Conservation (phyloP, 495 filamentous ascomycete genomes). For the Bombardia bombarda region DNA sequence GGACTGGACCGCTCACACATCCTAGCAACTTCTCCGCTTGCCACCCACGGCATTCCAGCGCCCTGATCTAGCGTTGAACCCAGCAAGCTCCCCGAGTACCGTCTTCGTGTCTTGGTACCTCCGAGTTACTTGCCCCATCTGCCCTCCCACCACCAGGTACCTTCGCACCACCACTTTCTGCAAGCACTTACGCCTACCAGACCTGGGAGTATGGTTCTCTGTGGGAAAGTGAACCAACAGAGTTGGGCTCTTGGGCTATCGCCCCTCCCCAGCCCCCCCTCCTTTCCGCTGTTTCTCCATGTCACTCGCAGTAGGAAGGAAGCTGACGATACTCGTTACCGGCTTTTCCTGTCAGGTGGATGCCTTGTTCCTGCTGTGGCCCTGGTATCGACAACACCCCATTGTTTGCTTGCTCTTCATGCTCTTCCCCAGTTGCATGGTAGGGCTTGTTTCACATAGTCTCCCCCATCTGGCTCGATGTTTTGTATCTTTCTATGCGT, state of each 20-base stretch:
- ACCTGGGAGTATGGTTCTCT: conserved; percentile 6
- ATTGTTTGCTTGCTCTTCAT: conserved; percentile 37
- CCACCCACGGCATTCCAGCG: conserved; percentile 17
- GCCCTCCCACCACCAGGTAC: conserved; percentile 7
- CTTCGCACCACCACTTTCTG: conserved; percentile 10
- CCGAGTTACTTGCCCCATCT: conserved; percentile 12
- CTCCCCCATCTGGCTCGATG: conserved; percentile 34
- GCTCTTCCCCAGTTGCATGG: conserved; percentile 39
- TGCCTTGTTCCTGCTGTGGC: conserved; percentile 9
- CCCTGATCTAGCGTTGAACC: conserved; percentile 10
- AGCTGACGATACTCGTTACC: conserved; percentile 6
- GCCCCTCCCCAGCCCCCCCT: conserved; percentile 2
- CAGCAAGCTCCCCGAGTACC: conserved; percentile 15
- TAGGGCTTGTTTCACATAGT: conserved; percentile 41
- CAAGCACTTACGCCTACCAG: conserved; percentile 12
- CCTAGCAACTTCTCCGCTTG: conserved; percentile 15
- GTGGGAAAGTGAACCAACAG: conserved; percentile 3
- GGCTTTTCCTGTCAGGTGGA: conserved; percentile 10
- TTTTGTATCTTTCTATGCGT: conserved; percentile 39
- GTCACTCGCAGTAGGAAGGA: conserved; percentile 1
- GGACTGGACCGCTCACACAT: conserved; percentile 13
- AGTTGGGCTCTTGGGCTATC: conserved; percentile 1
- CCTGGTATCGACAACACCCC: conserved; percentile 8
- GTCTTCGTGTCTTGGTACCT: conserved; percentile 13
- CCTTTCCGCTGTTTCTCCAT: conserved; percentile 5